Evolutionary conservation across 768 basidiomycete species (phyloP).

Genomic region (Calocybe gangraenosa): DNA sequence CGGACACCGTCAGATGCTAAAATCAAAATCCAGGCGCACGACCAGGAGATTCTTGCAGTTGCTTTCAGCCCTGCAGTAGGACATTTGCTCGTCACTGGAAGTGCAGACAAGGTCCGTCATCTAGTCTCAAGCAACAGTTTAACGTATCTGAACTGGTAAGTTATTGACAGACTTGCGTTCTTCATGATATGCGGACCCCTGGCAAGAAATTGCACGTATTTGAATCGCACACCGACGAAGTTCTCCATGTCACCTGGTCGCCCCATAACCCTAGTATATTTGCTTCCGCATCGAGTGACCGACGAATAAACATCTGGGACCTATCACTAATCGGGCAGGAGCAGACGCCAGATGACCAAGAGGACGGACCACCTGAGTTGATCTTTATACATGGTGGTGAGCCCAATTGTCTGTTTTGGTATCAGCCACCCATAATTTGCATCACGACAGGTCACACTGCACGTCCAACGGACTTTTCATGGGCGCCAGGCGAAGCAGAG

Average conservation of each 20-base stretch:
- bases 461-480: conserved; percentile 90
- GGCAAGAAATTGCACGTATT: conserved; percentile 82
- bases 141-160: background rate
- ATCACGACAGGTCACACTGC: conserved; percentile 69
- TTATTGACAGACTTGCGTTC: conserved; percentile 62
- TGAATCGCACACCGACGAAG: conserved; percentile 91
- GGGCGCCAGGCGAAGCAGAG: conserved; percentile 82
- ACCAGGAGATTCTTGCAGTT: conserved; percentile 86
- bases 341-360: conserved; percentile 96
- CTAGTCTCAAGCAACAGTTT: background rate
- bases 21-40: conserved; percentile 78
- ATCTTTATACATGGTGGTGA: conserved; percentile 94
- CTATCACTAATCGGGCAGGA: conserved; percentile 87
- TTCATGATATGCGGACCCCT: conserved; percentile 84
- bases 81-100: conserved; percentile 83
- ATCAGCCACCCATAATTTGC: background rate
- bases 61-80: conserved; percentile 83
- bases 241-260: conserved; percentile 93
- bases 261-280: conserved; percentile 90
- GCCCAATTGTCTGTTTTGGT: conserved; percentile 16
- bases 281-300: conserved; percentile 91
- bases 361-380: conserved; percentile 96
- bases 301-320: conserved; percentile 95
- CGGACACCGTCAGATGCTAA: conserved; percentile 67
- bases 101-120: conserved; percentile 78